Base-by-base conservation (phyloP, 2,329 filamentous ascomycete genomes). In the Colletotrichum falcatum region DNA sequence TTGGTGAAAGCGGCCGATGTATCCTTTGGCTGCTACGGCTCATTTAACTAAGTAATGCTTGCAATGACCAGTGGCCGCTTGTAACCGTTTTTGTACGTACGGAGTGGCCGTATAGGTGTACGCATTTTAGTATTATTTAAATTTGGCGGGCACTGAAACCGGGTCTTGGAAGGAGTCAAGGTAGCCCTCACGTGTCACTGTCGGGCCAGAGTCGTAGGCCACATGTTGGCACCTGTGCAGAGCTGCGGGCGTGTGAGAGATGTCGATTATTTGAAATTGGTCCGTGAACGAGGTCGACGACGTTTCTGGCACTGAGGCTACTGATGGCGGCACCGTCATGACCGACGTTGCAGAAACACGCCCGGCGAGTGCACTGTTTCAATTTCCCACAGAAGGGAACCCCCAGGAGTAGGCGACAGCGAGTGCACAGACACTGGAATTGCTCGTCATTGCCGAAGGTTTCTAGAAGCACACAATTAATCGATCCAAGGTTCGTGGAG, bases 391-490 rank as follows among this genome's bases (percentile, higher is more conserved):
- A 68, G 54, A 61, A 70, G 55, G 60, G 55, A 48, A 48, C 65
- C 65, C 65, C 60, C 65, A 70, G 70, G 60, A 55, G 56, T 60
- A 65, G 59, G 65, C n/a, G 54, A 59, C 64, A 61, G 71, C 71
- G 67, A 72, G 68, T 55, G 71, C 71, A 72, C 71, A 67, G 68
- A 72, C 60, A 44, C 20, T 56, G 11, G 37, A 42, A 8, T 55
- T 30, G 18, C 60, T 61, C 46, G 42, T 55, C 33, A 37, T 28
- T 48, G 12, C 39, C 42, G 64, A 71, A 68, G 68, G 59, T 63
- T 71, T 72, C 71, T 68, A 72, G 71, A 72, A 72, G 68, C 63
- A 68, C 64, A 46, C 49, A 64, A 65, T 35, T 49, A 51, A 35
- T 61, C 28, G 67, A 64, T 58, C 33, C 56, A 70, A 71, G 68